Evolutionary conservation across 2,329 filamentous ascomycete species (phyloP).

Genomic region (Venturia oleaginea): DNA sequence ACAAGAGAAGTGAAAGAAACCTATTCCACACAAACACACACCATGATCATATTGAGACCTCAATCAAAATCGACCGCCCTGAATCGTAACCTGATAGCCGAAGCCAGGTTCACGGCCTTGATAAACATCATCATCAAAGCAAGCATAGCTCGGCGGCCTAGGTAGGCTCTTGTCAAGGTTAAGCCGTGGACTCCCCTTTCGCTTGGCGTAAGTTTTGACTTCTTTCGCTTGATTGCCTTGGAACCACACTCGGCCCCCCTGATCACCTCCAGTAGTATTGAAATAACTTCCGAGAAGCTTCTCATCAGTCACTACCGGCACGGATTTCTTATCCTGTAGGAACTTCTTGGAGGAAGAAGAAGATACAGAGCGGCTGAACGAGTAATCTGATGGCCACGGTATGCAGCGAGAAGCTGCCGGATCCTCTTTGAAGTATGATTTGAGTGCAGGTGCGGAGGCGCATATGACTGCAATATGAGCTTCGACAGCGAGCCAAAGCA

Average conservation of each 20-base stretch:
- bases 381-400: background rate
- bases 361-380: background rate
- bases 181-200: background rate
- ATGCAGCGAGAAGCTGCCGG: background rate
- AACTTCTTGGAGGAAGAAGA: background rate
- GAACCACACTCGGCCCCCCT: background rate
- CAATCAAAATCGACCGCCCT: background rate
- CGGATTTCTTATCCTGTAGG: background rate
- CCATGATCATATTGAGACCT: background rate
- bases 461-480: slow-evolving; percentile 13
- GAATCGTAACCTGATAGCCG: background rate
- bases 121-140: slow-evolving; percentile 1
- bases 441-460: slow-evolving; percentile 13
- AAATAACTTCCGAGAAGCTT: background rate
- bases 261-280: background rate
- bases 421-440: slow-evolving; percentile 13
- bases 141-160: background rate
- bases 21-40: background rate
- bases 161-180: background rate
- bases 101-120: background rate
- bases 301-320: background rate
- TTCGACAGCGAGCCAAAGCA: slow-evolving; percentile 11
- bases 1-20: background rate
- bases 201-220: background rate
- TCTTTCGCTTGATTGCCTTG: background rate